Percentiles rank a stretch among this genome's conserved stretches.
Conservation (phyloP, 192 early-diverging fungal genomes). For the Chytriomyces hyalinus region DNA sequence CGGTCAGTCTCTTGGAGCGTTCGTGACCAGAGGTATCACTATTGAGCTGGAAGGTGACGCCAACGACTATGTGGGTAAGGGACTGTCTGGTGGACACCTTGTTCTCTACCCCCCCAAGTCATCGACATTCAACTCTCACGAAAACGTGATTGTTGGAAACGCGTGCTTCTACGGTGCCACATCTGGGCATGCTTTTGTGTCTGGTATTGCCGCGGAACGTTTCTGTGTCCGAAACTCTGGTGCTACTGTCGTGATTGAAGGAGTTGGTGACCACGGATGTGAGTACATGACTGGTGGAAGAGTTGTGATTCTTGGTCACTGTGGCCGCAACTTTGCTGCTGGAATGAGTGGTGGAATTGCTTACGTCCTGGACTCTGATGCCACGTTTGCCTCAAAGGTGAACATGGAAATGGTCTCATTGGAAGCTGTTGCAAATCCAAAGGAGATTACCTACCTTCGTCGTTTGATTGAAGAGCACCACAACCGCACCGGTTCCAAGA, state of each 20-base stretch:
- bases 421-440: slow-evolving; percentile 75
- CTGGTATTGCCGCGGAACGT: slow-evolving; percentile 95
- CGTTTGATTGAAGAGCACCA: slow-evolving; percentile 81
- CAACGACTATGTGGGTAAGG: slow-evolving; percentile 99
- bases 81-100: slow-evolving; percentile 90
- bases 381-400: slow-evolving; percentile 70
- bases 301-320: slow-evolving; percentile 83
- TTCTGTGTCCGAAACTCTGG: slow-evolving; percentile 99
- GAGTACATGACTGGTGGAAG: slow-evolving; percentile 99
- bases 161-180: slow-evolving; percentile 98
- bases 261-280: slow-evolving; percentile 97
- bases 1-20: slow-evolving; percentile 95
- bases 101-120: slow-evolving; percentile 88
- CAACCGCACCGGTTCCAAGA: slow-evolving; percentile 77
- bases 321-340: slow-evolving; percentile 97
- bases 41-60: slow-evolving; percentile 96
- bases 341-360: slow-evolving; percentile 98
- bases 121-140: slow-evolving; percentile 75
- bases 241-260: slow-evolving; percentile 92
- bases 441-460: slow-evolving; percentile 79
- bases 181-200: slow-evolving; percentile 85
- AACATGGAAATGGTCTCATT: slow-evolving; percentile 94
- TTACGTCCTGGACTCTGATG: slow-evolving; percentile 80
- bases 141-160: slow-evolving; percentile 96
- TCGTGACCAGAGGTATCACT: slow-evolving; percentile 86